These are phyloP conservation scores for Albatrellus ellisii DNA, from an alignment of 768 basidiomycete genomes.

Conservation along the genomic window DNA sequence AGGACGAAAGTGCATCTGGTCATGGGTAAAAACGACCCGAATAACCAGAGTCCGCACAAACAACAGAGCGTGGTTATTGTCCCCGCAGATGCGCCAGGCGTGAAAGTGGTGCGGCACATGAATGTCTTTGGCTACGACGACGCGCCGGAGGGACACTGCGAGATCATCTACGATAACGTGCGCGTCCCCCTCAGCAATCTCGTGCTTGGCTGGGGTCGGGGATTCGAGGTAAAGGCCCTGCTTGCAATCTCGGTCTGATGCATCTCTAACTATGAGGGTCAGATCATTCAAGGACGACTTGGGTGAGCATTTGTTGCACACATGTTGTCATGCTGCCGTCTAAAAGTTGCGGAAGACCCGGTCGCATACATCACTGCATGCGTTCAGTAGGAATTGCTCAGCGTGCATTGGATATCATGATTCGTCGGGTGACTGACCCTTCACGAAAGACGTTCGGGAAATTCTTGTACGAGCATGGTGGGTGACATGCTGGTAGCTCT, in stretches of 20 bases:
- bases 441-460: slow-evolving; percentile 90
- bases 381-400: slow-evolving; percentile 86
- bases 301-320: slow-evolving; percentile 36
- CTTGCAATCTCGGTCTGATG: too few species aligned
- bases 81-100: slow-evolving; percentile 77
- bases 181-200: slow-evolving; percentile 75
- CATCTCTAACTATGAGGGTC: too few species aligned
- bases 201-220: slow-evolving; percentile 86
- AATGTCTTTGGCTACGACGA: slow-evolving; percentile 89
- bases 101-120: slow-evolving; percentile 88
- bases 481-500: slow-evolving; percentile 10
- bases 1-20: slow-evolving; percentile 83
- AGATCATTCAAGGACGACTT: slow-evolving; percentile 92
- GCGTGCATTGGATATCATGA: slow-evolving; percentile 73
- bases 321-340: slow-evolving; percentile 2
- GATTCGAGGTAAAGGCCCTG: slow-evolving; percentile 66
- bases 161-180: slow-evolving; percentile 90
- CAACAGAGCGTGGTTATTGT: slow-evolving; percentile 95
- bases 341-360: too few species aligned
- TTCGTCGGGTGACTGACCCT: slow-evolving; percentile 89
- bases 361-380: slow-evolving; percentile 98
- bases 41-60: slow-evolving; percentile 57
- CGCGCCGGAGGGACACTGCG: slow-evolving; percentile 94
- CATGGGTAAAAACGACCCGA: slow-evolving; percentile 88
- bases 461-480: slow-evolving; percentile 81